These are phyloP conservation scores for Penicillium pancosmium DNA, from an alignment of 495 filamentous ascomycete species.

Conservation along the genomic window DNA sequence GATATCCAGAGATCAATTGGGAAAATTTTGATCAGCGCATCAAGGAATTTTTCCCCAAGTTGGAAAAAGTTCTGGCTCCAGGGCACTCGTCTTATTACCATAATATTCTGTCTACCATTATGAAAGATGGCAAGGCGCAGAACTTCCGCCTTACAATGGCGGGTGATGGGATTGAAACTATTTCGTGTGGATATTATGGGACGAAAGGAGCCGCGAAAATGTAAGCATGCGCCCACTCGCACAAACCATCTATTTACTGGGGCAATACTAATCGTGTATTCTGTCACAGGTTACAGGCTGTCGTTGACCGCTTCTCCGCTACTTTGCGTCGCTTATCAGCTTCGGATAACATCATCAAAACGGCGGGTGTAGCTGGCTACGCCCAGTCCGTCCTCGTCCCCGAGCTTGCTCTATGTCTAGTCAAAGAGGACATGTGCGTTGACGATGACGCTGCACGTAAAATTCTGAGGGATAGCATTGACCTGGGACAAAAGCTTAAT, in stretches of 20 bases:
- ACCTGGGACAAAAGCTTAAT: constrained; percentile 77
- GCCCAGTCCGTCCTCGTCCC: constrained; percentile 87
- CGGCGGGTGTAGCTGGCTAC: constrained; percentile 70
- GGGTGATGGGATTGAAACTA: constrained; percentile 41
- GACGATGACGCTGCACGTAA: constrained; percentile 62
- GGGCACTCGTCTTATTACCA: constrained; percentile 62
- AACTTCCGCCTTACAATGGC: constrained; percentile 55
- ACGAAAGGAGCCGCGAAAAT: constrained; percentile 70
- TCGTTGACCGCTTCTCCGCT: constrained; percentile 63
- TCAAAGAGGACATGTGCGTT: constrained; percentile 85
- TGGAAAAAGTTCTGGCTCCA: constrained; percentile 63
- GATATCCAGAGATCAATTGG: constrained; percentile 86
- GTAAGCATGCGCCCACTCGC: constrained; percentile 36
- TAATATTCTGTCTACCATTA: constrained; percentile 56
- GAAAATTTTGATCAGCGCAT: constrained; percentile 64
- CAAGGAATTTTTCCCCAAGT: constrained; percentile 49
- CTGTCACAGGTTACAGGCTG: constrained; percentile 55
- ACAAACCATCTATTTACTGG: neutral
- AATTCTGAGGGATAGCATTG: constrained; percentile 73
- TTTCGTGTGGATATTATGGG: constrained; percentile 85
- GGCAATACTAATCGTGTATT: constrained; percentile 7
- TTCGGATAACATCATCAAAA: constrained; percentile 69
- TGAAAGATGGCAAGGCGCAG: constrained; percentile 63
- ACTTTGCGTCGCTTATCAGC: constrained; percentile 64
- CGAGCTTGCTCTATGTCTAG: constrained; percentile 73